phyloP scores from a whole-genome alignment of 2,329 filamentous ascomycete species.

The Ambrosiella cleistominuta region DNA sequence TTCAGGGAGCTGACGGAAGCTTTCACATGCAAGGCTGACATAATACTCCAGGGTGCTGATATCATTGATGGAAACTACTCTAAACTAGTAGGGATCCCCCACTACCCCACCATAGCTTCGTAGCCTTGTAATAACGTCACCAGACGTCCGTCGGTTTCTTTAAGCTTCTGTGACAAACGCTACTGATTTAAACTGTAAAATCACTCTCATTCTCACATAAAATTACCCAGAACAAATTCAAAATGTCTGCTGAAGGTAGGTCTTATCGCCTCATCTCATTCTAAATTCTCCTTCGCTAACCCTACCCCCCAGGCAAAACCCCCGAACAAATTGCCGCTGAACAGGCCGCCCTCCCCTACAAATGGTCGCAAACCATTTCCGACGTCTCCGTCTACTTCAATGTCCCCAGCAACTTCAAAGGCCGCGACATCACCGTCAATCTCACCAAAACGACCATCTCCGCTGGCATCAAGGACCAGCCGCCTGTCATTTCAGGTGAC shows the following conservation, averaged over 20 bases:
- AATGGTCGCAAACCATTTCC: constrained; percentile 85
- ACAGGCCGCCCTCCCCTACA: constrained; percentile 84
- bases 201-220: too few species aligned
- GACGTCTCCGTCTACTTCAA: constrained; percentile 68
- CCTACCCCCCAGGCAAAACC: constrained; percentile 27
- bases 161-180: too few species aligned
- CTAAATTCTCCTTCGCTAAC: neutral
- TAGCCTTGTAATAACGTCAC: constrained; percentile 17
- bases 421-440: constrained; percentile 63
- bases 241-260: constrained; percentile 20
- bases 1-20: too few species aligned
- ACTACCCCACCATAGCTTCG: constrained; percentile 9
- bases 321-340: constrained; percentile 49
- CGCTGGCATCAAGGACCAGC: constrained; percentile 75
- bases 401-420: constrained; percentile 70
- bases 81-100: neutral
- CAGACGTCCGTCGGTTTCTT: neutral
- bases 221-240: neutral
- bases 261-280: neutral
- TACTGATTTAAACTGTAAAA: too few species aligned
- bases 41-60: neutral
- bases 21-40: constrained; percentile 3
- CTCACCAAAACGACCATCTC: constrained; percentile 63
- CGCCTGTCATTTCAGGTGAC: constrained; percentile 75
- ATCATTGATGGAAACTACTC: constrained; percentile 15